Base-by-base conservation (phyloP, 257 asterid species). In the Solanum ossicruentum region DNA sequence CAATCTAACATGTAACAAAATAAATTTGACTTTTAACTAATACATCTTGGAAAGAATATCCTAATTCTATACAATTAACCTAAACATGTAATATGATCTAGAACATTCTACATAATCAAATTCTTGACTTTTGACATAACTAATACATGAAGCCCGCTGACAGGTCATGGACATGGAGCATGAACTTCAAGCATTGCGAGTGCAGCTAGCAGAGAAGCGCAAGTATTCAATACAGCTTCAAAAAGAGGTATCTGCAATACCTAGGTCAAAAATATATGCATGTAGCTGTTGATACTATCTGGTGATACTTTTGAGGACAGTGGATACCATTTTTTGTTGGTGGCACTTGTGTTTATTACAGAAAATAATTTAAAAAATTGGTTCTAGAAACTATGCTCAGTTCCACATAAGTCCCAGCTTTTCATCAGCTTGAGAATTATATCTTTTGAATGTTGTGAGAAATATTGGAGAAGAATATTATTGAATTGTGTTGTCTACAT, bases 161-260 rank as follows among this genome's bases (percentile, higher is more conserved):
- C 93, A 95, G 99, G 98, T 95, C 81, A 93, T 94, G 98, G 97
- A 95, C 92, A 95, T 95, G 98, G 98, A 95, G 88, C 98, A 92
- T 69, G 99, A 95, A 87, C 98, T 95, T 87, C 94, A 85, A 85
- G 99, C 99, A 89, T 90, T 96, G 81, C 92, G 99, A 91, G 86
- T 86, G 88, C 98, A 96, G 88, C 93, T 96, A 8, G 88, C 83
- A 49, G 91, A 91, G 80, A 91, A 91, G 87, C 69, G 90, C 10
- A 88, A 87, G 89, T 87, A 81, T 80, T 91, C 92, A 21, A 81
- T 89, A 60, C 87, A 83, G 87, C 92, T 91, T 65, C 91, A 91
- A 85, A 91, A 91, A 85, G 91, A 89, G 93, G 93, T 91, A 73
- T 80, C 12, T 60, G 56, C 67, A 47, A 51, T 12, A 77, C 80